Conservation (phyloP, 495 filamentous ascomycete species). For the Lentithecium fluviatile region DNA sequence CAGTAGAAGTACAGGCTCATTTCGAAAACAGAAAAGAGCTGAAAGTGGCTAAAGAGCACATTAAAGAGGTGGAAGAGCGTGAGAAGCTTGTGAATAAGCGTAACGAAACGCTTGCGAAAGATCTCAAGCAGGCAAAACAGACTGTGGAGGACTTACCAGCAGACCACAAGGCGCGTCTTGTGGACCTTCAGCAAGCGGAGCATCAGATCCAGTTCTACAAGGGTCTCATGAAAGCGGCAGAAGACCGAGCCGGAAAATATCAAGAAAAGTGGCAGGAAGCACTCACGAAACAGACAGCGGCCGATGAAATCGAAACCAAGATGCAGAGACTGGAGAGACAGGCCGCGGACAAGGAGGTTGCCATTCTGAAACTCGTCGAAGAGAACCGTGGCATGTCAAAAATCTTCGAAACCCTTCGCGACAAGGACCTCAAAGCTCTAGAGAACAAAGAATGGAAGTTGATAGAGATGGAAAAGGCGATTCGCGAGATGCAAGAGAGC, state of each 20-base stretch:
- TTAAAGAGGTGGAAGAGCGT: constrained; percentile 9
- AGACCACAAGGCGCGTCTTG: neutral
- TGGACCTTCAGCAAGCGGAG: neutral
- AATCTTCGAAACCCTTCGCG: neutral
- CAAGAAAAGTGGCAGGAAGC: neutral
- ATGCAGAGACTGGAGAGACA: neutral
- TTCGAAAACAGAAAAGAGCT: constrained; percentile 1
- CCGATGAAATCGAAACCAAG: neutral
- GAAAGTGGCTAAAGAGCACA: constrained; percentile 1
- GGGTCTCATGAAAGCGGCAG: neutral
- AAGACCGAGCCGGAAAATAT: neutral
- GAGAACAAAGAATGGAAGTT: constrained; percentile 1
- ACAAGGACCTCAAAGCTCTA: neutral
- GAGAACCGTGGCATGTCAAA: neutral
- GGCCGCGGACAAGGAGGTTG: neutral
- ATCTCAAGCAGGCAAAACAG: constrained; percentile 6
- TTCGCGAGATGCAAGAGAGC: neutral
- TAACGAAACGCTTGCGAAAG: neutral
- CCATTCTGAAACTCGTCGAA: constrained; percentile 8
- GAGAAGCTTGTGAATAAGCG: constrained; percentile 1
- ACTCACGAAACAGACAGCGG: neutral
- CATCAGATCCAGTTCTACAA: constrained; percentile 4
- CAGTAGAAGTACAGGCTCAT: constrained; percentile 13
- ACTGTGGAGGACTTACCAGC: constrained; percentile 2
- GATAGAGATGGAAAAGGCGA: neutral